phyloP scores from a whole-genome alignment of 2,329 filamentous ascomycete genomes.

The Lecanicillium sp. region DNA sequence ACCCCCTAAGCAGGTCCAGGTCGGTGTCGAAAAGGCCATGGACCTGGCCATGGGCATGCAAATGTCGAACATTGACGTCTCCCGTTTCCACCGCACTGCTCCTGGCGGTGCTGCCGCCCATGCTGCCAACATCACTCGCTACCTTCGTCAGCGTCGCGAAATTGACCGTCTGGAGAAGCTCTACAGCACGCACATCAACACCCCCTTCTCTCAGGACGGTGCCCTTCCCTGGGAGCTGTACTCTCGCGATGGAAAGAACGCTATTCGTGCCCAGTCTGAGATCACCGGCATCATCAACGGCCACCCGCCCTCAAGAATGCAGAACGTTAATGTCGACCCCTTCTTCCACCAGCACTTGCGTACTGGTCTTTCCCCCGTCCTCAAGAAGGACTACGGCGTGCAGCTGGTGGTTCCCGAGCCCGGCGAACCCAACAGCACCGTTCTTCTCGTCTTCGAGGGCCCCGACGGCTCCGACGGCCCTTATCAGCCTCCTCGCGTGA shows the following conservation, averaged over 20 bases:
- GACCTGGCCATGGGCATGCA: conserved; percentile 85
- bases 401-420: conserved; percentile 65
- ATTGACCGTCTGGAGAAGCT: conserved; percentile 74
- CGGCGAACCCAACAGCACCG: conserved; percentile 50
- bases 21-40: conserved; percentile 76
- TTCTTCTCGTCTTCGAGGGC: conserved; percentile 72
- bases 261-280: conserved; percentile 67
- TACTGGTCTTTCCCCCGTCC: conserved; percentile 54
- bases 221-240: conserved; percentile 83
- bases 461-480: conserved; percentile 38
- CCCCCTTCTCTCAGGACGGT: conserved; percentile 63
- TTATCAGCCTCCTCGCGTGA: conserved; percentile 50
- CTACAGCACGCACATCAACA: conserved; percentile 82
- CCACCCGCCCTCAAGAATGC: conserved; percentile 67
- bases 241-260: conserved; percentile 78
- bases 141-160: conserved; percentile 74
- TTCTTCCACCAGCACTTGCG: conserved; percentile 73
- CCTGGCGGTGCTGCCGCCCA: conserved; percentile 69
- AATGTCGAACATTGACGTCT: conserved; percentile 75
- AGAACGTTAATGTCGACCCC: conserved; percentile 61
- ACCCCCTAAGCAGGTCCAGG: conserved; percentile 64
- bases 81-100: conserved; percentile 69
- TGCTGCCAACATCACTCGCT: conserved; percentile 80
- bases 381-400: conserved; percentile 66
- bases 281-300: conserved; percentile 67